Evolutionary conservation across 2,329 filamentous ascomycete species (phyloP), one percentile per base, ranked within the genome.

Genomic region (Clarireedia monteithiana): DNA sequence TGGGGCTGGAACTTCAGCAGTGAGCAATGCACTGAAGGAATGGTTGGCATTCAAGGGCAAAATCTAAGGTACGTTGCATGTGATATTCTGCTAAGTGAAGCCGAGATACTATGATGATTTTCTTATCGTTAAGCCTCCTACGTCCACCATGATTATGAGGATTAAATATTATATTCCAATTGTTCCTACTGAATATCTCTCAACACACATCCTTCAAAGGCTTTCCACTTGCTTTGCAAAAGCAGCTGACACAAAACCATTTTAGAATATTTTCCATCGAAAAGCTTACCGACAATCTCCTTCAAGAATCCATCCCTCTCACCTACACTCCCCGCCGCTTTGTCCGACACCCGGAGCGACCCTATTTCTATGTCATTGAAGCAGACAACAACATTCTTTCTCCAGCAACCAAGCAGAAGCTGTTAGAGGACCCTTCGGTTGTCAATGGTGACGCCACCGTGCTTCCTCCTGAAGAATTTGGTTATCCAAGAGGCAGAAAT

Each of bases 1-100:
- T 96, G 90, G 78, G 91, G 89, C 3, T 96, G 91, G 86, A 96
- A 94, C 66, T 97, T 99, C 69, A 92, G 89, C 70, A 96, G 91
- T 68, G 90, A 96, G 69, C 89, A 96, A 70, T 96, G 91, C 66
- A 84, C 88, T 45, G 89, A 96, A 72, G 91, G 91, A 55, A 92
- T 96, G 78, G 92, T 96, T 53, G 91, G 91, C 58, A 92, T 96
- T 59, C 89, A 95, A 73, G 89, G 85, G 48, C 88, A 92, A 70
- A 94, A 90, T 69, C 72, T 95, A 63, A 82, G 90, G 91, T 95
- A 84, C 59, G 81, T 75, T 59, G 49, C 48, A 5, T 54, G 58
- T 60, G 59, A 15, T 26, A 14, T 47, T n/a, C 39, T 36, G 12
- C n/a, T 27, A 4, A 42, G 23, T 27, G 23, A 24, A 39, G 17